A percentile compares a stretch with the other conserved stretches of the same genome.
Conservation (phyloP, 805 yeast species). For the Candida rishiriensis region DNA sequence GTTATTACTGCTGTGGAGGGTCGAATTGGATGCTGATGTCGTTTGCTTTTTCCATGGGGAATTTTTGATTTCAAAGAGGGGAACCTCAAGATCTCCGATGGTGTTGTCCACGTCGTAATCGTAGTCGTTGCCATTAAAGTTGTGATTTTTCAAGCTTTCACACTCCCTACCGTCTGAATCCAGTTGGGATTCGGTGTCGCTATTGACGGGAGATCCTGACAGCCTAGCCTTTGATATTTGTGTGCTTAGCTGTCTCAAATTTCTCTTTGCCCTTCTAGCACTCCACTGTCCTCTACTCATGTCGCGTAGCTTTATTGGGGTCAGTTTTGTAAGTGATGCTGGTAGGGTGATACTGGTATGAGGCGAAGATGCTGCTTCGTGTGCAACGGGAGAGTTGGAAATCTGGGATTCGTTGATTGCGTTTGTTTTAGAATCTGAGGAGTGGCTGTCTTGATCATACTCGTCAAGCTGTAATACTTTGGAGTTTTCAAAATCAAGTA, state of each 20-base stretch:
- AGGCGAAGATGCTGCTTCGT: background rate
- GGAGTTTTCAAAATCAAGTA: conserved; percentile 5
- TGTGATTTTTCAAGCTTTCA: background rate
- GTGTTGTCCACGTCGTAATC: conserved; percentile 16
- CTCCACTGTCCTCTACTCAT: conserved; percentile 10
- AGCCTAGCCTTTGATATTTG: conserved; percentile 12
- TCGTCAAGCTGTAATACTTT: conserved; percentile 4
- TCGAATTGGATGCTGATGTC: background rate
- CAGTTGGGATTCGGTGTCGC: conserved; percentile 2
- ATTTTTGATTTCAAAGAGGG: conserved; percentile 10
- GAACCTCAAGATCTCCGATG: conserved; percentile 13
- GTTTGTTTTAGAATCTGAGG: no score
- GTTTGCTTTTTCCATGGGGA: conserved; percentile 5
- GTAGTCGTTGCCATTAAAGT: conserved; percentile 3
- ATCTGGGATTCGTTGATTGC: background rate
- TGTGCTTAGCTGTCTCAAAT: conserved; percentile 14
- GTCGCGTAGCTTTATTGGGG: conserved; percentile 7
- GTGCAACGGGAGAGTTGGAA: no score
- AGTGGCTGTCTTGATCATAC: background rate
- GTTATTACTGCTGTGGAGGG: background rate
- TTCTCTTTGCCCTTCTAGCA: conserved; percentile 14
- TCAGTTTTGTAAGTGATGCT: conserved; percentile 2
- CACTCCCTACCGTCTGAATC: conserved; percentile 4
- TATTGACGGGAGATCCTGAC: conserved; percentile 16
- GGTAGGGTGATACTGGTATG: background rate